Evolutionary conservation across 495 filamentous ascomycete species (phyloP), one percentile per base, ranked within the genome.

Genomic region (Saxophila tyrrhenica): DNA sequence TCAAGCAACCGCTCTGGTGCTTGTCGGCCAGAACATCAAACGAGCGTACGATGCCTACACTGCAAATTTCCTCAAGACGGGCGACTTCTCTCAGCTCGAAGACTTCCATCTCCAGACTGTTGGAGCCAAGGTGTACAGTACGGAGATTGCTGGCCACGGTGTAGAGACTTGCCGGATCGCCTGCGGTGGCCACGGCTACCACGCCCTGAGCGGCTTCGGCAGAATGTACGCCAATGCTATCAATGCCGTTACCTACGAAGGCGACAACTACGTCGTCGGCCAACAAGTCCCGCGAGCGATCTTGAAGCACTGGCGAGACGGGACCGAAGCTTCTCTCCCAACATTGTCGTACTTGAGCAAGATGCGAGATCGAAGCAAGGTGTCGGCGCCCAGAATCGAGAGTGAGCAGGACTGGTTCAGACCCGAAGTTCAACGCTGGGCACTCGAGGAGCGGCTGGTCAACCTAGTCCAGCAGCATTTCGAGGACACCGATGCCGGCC

Each of bases 31-130:
- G 39, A 42, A 46, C 16, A 49, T 56, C 41, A 56, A 50, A 20
- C 32, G 39, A 22, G 54, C 45, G 24, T 56, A 56, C 25, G 54
- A 56, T 25, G 54, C 2, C 2, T 56, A 51, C 48, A 51, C 54
- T 8, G 48, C 47, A 3, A 45, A 32, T 29, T 39, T 51, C 48
- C 13, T 56, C 20, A 51, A 44, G 17, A 56, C 23, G 7, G 54
- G 47, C 38, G 54, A 56, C 47, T 56, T 56, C 48, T 56, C 54
- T 2, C 47, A 56, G 47, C 54, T 56, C 20, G 54, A 56, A 41
- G 54, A 56, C 25, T 56, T 56, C 48, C 54, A 56, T 21, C 48
- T 56, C 2, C 48, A 56, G 32, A 56, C 54, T 13, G 54, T 56
- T 10, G 54, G 54, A 5, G 54, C 54, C 11, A 56, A 56, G 32